Base-by-base conservation (phyloP, 768 basidiomycete species). In the Tulasnella sp. region DNA sequence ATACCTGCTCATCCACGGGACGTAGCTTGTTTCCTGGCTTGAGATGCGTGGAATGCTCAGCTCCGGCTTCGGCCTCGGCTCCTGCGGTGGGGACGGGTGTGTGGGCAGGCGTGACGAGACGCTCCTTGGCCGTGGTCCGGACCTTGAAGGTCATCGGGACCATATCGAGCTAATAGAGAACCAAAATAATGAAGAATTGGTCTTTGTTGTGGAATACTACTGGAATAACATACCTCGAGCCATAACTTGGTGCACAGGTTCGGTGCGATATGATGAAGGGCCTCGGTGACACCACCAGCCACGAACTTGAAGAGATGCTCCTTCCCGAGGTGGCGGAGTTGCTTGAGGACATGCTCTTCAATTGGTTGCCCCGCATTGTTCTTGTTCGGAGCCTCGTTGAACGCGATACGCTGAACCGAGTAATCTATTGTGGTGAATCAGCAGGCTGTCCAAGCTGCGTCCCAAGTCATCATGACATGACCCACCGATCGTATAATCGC, bases 171-270 rank as follows among this genome's bases (percentile, higher is more conserved):
- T 86, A 86, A 53, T 87, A 68, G n/a, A 43, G 11, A n/a, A 7
- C 45, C 26, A 19, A n/a, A 5, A n/a, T 48, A 38, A 5, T 15
- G 15, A 5, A 5, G 7, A 48, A 27, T 21, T 19, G n/a, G 45
- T 19, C n/a, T 48, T 48, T 19, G 10, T n/a, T 21, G 26, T 10
- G 19, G 5, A 48, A 7, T 7, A n/a, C n/a, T 7, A 48, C 19
- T 48, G n/a, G 45, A 48, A 7, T 7, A 48, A n/a, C 45, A 21
- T 48, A 48, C 45, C 9, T 43, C 41, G 43, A 56, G 55, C 89
- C 89, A 92, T 10, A 92, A 78, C 43, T 82, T 81, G 26, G 88
- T 90, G 72, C 86, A 87, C n/a, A 92, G 73, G 67, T 88, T 88
- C 9, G 89, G 89, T 38, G 61, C 54, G 11, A 62, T 54, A 66